Percentiles rank a stretch among this genome's conserved stretches.
These are phyloP conservation scores for Cercophora samala DNA, from an alignment of 495 filamentous ascomycete species.

Conservation along the genomic window DNA sequence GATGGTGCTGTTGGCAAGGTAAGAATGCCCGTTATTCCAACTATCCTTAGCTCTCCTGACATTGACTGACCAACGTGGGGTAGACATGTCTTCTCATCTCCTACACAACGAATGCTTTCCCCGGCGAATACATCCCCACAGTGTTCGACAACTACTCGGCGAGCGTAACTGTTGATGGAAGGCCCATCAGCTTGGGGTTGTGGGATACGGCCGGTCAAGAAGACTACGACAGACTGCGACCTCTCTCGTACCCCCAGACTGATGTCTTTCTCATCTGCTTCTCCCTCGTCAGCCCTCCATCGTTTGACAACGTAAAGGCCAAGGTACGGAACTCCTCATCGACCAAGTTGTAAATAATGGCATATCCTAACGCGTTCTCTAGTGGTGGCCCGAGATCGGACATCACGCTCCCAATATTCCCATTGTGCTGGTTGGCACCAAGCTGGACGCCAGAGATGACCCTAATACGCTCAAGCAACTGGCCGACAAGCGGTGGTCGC, in stretches of 20 bases:
- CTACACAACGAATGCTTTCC: conserved; percentile 98
- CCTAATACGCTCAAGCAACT: conserved; percentile 72
- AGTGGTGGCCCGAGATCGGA: conserved; percentile 97
- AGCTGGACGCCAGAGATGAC: conserved; percentile 93
- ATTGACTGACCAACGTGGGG: conserved; percentile 14
- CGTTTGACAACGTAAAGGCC: conserved; percentile 95
- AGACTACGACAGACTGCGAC: conserved; percentile 93
- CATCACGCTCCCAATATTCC: conserved; percentile 94
- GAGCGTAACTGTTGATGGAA: conserved; percentile 96
- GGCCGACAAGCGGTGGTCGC: conserved; percentile 81
- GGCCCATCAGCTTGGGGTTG: conserved; percentile 91
- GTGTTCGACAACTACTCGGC: conserved; percentile 99
- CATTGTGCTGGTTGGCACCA: conserved; percentile 96
- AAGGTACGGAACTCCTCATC: conserved; percentile 59
- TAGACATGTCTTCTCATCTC: conserved; percentile 99
- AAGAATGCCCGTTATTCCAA: conserved; percentile 27
- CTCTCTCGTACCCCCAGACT: conserved; percentile 95
- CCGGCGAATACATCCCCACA: conserved; percentile 97
- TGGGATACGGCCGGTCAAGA: conserved; percentile 99
- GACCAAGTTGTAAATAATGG: neutral
- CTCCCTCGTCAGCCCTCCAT: conserved; percentile 94
- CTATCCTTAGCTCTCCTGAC: neutral
- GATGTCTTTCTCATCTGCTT: conserved; percentile 99
- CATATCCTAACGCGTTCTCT: conserved; percentile 21
- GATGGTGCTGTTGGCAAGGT: conserved; percentile 99